Evolutionary conservation across 164 flowering plant genomes (phyloP).

Genomic region (Liriodendron chinense): DNA sequence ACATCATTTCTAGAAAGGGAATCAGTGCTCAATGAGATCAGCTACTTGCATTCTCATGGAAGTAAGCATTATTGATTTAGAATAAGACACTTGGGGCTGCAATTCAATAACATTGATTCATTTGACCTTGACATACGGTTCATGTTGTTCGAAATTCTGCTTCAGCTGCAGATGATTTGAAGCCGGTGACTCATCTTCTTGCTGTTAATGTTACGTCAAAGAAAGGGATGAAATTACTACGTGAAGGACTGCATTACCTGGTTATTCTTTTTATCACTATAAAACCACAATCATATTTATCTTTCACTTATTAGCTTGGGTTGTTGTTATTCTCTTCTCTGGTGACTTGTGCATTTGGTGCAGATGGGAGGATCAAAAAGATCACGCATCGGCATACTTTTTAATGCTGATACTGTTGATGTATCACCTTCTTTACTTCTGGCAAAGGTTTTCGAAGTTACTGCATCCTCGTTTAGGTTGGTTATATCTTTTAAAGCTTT

Average conservation of each 20-base stretch:
- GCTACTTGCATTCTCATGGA: slow-evolving; percentile 80
- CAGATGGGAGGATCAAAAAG: slow-evolving; percentile 70
- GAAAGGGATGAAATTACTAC: slow-evolving; percentile 77
- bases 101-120: neutral
- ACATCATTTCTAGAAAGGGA: slow-evolving; percentile 48
- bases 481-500: slow-evolving; percentile 19
- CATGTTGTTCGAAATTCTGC: slow-evolving; percentile 7
- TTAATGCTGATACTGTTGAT: slow-evolving; percentile 34
- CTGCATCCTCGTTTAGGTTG: slow-evolving; percentile 70
- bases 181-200: slow-evolving; percentile 93
- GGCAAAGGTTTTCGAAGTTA: slow-evolving; percentile 52
- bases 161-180: slow-evolving; percentile 82
- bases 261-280: slow-evolving; percentile 32
- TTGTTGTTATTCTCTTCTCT: slow-evolving; percentile 2
- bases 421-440: slow-evolving; percentile 45
- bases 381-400: slow-evolving; percentile 76
- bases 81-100: neutral
- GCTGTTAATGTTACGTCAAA: slow-evolving; percentile 60
- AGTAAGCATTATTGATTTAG: slow-evolving; percentile 49
- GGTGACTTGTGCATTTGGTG: slow-evolving; percentile 14
- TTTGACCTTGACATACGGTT: slow-evolving; percentile 2
- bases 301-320: slow-evolving; percentile 4
- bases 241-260: slow-evolving; percentile 82
- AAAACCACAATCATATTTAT: neutral
- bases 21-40: slow-evolving; percentile 52